A percentile compares a stretch with the other conserved stretches of the same genome.
phyloP scores from a whole-genome alignment of 305 asterid genomes.

The Nicotiana rustica region DNA sequence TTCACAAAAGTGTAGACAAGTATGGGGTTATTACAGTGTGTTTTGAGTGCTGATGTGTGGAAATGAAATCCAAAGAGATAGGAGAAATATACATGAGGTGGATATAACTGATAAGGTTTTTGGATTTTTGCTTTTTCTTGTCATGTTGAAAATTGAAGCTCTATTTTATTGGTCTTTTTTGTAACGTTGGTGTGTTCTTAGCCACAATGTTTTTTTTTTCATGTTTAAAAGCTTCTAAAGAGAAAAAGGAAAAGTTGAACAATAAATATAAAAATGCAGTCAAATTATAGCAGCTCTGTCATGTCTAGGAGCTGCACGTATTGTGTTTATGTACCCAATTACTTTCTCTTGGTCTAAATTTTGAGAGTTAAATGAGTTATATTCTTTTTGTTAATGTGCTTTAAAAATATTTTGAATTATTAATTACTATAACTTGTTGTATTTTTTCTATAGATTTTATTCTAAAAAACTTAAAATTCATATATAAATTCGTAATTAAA shows the following conservation, averaged over 20 bases:
- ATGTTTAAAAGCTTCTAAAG: background rate
- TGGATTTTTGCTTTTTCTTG: constrained; percentile 12
- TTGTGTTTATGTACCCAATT: no score
- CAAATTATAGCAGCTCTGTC: no score
- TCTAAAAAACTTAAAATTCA: no score
- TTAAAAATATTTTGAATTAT: no score
- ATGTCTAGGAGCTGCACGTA: no score
- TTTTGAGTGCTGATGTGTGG: constrained; percentile 56
- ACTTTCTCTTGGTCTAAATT: no score
- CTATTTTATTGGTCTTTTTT: background rate
- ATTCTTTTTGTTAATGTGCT: no score
- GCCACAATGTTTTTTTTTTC: constrained; percentile 35
- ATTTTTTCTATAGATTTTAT: no score
- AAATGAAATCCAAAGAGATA: constrained; percentile 56
- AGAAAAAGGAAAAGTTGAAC: background rate
- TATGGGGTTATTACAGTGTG: background rate
- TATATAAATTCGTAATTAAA: no score
- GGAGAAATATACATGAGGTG: constrained; percentile 46
- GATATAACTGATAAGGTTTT: constrained; percentile 59
- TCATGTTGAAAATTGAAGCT: background rate
- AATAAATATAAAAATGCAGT: no score
- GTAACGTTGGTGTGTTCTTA: constrained; percentile 29
- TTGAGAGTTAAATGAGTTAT: no score
- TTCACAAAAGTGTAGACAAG: background rate
- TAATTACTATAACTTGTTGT: no score